Conservation (phyloP, 2,329 filamentous ascomycete genomes). For the Colletotrichum sp. region DNA sequence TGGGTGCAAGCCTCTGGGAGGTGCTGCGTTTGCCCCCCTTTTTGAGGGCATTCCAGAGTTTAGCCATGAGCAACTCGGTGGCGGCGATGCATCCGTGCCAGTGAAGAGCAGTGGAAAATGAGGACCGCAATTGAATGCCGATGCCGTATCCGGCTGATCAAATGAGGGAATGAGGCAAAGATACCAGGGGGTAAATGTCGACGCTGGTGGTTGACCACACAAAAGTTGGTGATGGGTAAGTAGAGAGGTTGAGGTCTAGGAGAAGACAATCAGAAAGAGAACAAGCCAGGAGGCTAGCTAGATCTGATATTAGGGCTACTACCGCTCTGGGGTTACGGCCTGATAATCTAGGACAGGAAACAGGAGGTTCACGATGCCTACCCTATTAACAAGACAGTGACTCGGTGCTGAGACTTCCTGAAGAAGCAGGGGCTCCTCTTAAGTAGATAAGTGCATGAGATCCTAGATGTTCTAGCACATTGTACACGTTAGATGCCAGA, state of each 20-base stretch:
- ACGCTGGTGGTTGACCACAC: neutral
- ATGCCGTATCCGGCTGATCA: neutral
- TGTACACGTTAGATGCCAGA: neutral
- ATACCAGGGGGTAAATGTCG: neutral
- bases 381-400: neutral
- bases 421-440: neutral
- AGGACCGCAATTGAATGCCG: neutral
- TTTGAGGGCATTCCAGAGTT: neutral
- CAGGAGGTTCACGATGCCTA: neutral
- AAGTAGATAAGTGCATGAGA: neutral
- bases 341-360: neutral
- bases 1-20: neutral
- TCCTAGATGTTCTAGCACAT: neutral
- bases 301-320: neutral
- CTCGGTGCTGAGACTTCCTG: neutral
- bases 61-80: neutral
- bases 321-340: neutral
- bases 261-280: neutral
- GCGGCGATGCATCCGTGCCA: neutral
- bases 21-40: neutral
- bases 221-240: neutral
- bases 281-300: neutral
- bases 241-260: too few relatives aligned
- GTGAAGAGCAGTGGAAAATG: neutral
- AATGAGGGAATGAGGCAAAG: neutral